phyloP scores from a whole-genome alignment of 2,329 filamentous ascomycete species.

The Chalaropsis thielavioides region DNA sequence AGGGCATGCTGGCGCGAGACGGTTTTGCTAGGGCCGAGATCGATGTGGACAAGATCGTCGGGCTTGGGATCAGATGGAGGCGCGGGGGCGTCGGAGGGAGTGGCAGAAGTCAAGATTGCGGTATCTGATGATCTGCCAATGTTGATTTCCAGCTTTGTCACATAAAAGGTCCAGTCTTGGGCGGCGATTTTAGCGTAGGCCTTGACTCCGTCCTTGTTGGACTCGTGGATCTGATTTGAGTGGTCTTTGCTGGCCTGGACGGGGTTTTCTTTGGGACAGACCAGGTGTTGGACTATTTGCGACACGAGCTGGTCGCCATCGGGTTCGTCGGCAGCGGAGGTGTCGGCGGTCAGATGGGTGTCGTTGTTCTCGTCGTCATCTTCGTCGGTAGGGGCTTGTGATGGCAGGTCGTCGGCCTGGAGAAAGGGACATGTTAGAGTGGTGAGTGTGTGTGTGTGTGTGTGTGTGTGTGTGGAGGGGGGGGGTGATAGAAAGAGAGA shows the following conservation, averaged over 20 bases:
- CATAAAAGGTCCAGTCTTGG: conserved; percentile 72
- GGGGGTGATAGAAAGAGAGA: no score
- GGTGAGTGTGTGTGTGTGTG: not conserved
- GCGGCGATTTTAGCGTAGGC: conserved; percentile 75
- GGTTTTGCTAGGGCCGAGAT: conserved; percentile 71
- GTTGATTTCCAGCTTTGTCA: conserved; percentile 58
- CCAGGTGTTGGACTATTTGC: conserved; percentile 39
- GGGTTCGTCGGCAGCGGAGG: conserved; percentile 27
- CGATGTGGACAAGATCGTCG: conserved; percentile 57
- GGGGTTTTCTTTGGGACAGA: conserved; percentile 28
- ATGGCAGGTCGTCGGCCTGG: conserved; percentile 29
- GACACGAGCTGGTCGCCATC: conserved; percentile 44
- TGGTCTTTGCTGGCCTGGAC: conserved; percentile 49
- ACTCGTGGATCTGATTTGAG: conserved; percentile 48
- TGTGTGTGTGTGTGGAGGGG: conserved; percentile 13
- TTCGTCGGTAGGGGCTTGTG: conserved; percentile 18
- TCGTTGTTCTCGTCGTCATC: conserved; percentile 34
- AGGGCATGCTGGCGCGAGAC: conserved; percentile 64
- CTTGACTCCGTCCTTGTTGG: conserved; percentile 46
- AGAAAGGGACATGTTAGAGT: conserved; percentile 8
- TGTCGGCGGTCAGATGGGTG: conserved; percentile 31
- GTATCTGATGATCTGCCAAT: conserved; percentile 46
- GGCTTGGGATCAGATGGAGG: conserved; percentile 22
- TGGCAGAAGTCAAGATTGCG: conserved; percentile 26
- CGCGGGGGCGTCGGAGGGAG: not conserved